phyloP scores from a whole-genome alignment of 768 basidiomycete species.

The Amanita jacksonii region DNA sequence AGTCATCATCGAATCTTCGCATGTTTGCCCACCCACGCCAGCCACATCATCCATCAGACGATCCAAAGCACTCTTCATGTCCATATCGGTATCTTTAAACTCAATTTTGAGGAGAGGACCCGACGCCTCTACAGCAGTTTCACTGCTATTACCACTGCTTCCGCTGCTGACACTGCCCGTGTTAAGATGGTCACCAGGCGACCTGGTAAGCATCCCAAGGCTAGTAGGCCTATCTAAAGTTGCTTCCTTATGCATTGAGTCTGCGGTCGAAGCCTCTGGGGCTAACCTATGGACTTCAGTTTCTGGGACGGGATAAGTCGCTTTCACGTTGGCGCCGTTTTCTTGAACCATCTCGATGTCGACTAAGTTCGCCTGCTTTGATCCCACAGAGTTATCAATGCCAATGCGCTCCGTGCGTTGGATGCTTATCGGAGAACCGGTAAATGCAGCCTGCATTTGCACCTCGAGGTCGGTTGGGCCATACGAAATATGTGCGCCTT shows the following conservation, averaged over 20 bases:
- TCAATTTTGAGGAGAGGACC: slow-evolving; percentile 24
- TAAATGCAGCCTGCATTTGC: no score
- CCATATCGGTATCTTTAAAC: slow-evolving; percentile 51
- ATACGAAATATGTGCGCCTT: no score
- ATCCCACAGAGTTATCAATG: no score
- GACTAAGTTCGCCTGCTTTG: not conserved
- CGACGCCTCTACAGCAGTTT: not conserved
- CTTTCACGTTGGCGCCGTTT: slow-evolving; percentile 27
- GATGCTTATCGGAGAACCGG: no score
- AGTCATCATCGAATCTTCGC: slow-evolving; percentile 33
- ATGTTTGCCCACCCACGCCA: slow-evolving; percentile 25
- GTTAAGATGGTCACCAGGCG: slow-evolving; percentile 4
- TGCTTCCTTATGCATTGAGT: not conserved
- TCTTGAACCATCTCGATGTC: slow-evolving; percentile 20
- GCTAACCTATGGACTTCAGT: slow-evolving; percentile 29
- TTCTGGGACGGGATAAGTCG: slow-evolving; percentile 17
- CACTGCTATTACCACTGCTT: slow-evolving; percentile 10
- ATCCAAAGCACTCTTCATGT: slow-evolving; percentile 67
- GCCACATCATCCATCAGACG: slow-evolving; percentile 65
- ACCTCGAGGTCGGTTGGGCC: no score
- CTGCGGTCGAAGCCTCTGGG: not conserved
- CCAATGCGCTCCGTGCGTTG: no score
- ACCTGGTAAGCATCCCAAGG: slow-evolving; percentile 20
- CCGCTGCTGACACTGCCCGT: slow-evolving; percentile 6
- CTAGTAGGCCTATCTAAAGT: slow-evolving; percentile 42